A percentile compares a stretch with the other conserved stretches of the same genome.
These are phyloP conservation scores for Rasamsonia emersonii DNA, from an alignment of 2,329 filamentous ascomycete genomes.

Conservation along the genomic window DNA sequence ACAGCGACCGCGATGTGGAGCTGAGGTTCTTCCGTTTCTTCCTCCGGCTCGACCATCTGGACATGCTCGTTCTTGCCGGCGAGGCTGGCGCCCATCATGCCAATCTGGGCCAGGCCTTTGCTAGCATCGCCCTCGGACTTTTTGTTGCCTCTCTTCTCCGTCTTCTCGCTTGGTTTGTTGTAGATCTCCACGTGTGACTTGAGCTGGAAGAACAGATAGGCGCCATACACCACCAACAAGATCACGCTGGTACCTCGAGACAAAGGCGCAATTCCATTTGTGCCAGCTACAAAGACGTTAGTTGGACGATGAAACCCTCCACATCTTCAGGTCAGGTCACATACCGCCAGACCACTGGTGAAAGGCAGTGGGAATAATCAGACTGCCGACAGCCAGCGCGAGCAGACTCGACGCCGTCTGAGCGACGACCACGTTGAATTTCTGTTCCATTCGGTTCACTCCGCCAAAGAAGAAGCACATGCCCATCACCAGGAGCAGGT, in stretches of 20 bases:
- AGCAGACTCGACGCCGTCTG: conserved; percentile 80
- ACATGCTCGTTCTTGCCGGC: conserved; percentile 44
- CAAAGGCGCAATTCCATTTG: conserved; percentile 18
- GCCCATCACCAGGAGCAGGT: conserved; percentile 77
- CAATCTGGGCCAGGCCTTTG: conserved; percentile 45
- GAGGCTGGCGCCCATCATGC: conserved; percentile 43
- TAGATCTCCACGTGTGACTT: conserved; percentile 76
- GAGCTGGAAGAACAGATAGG: conserved; percentile 84
- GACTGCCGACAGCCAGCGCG: conserved; percentile 65
- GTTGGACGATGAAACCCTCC: background rate
- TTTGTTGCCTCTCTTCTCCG: conserved; percentile 47
- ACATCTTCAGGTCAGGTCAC: conserved; percentile 7
- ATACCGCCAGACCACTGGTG: conserved; percentile 45
- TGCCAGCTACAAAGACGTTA: conserved; percentile 14
- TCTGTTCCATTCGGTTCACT: conserved; percentile 68
- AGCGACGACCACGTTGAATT: conserved; percentile 86
- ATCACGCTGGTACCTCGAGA: conserved; percentile 57
- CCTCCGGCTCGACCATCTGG: conserved; percentile 49
- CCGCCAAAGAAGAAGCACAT: conserved; percentile 91
- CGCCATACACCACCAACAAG: conserved; percentile 71
- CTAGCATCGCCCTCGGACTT: conserved; percentile 42
- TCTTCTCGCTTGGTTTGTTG: conserved; percentile 70
- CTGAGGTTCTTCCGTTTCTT: conserved; percentile 66
- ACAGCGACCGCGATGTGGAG: conserved; percentile 66
- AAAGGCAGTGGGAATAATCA: conserved; percentile 89